Percentiles rank a stretch among this genome's conserved stretches.
phyloP scores from a whole-genome alignment of 2,329 filamentous ascomycete species.

The Kalaharituber pfeilii region DNA sequence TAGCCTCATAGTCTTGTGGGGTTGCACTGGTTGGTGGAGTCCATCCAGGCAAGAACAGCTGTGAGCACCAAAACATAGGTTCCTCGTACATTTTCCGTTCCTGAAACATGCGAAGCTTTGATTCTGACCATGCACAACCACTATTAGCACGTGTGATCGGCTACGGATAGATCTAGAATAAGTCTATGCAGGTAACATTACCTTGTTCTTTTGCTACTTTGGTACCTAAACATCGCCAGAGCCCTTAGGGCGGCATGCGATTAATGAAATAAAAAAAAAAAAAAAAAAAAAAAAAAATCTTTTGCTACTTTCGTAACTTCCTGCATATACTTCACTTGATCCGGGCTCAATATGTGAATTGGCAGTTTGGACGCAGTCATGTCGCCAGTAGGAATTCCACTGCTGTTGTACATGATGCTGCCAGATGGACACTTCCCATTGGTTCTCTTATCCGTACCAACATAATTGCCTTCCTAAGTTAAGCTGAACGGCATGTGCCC shows the following conservation, averaged over 20 bases:
- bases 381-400: neutral
- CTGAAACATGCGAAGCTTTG: conserved; percentile 19
- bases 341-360: neutral
- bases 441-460: conserved; percentile 25
- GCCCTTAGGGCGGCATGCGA: too few relatives aligned
- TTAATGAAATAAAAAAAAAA: too few relatives aligned
- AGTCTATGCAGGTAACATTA: neutral
- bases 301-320: conserved; percentile 24
- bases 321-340: conserved; percentile 11
- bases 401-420: conserved; percentile 9
- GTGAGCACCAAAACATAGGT: conserved; percentile 19
- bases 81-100: conserved; percentile 19
- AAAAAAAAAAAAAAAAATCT: too few relatives aligned
- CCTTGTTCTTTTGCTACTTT: conserved; percentile 25
- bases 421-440: too few relatives aligned
- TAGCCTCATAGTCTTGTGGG: conserved; percentile 5
- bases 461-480: neutral
- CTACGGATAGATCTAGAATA: neutral
- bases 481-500: conserved; percentile 39
- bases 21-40: conserved; percentile 10
- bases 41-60: conserved; percentile 17
- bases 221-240: too few relatives aligned
- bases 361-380: neutral
- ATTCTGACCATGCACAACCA: conserved; percentile 2
- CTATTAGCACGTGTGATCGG: conserved; percentile 1